Evolutionary conservation across 2,329 filamentous ascomycete species (phyloP).

Genomic region (Fusarium foetens): DNA sequence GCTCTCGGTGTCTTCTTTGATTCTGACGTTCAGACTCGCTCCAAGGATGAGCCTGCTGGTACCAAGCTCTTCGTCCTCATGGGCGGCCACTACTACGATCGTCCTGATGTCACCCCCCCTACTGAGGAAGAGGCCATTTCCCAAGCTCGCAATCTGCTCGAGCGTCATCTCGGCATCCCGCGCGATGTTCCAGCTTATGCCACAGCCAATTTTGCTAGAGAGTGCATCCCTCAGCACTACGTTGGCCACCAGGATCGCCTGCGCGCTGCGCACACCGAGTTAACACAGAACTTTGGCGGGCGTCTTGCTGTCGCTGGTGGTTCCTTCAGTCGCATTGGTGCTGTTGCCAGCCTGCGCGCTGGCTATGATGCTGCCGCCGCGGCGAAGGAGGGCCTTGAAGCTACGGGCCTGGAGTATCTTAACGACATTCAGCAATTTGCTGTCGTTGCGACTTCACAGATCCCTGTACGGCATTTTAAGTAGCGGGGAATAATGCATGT

Average conservation of each 20-base stretch:
- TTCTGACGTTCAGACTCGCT: conserved; percentile 65
- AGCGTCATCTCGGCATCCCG: conserved; percentile 78
- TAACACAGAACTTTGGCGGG: conserved; percentile 67
- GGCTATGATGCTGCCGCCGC: conserved; percentile 47
- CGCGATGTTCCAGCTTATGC: conserved; percentile 67
- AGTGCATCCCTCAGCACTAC: conserved; percentile 91
- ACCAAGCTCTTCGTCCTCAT: conserved; percentile 96
- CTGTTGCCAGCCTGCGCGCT: conserved; percentile 62
- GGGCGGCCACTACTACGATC: conserved; percentile 88
- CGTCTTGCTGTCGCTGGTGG: conserved; percentile 71
- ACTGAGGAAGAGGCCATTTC: conserved; percentile 70
- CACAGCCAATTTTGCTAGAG: conserved; percentile 65
- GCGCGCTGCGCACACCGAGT: conserved; percentile 63
- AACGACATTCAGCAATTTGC: conserved; percentile 40
- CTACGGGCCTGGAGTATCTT: conserved; percentile 47
- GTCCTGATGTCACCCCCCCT: conserved; percentile 58
- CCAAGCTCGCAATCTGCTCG: conserved; percentile 76
- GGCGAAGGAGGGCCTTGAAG: conserved; percentile 36
- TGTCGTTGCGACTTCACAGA: conserved; percentile 37
- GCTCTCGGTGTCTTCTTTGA: conserved; percentile 95
- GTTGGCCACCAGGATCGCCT: conserved; percentile 79
- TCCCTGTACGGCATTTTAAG: conserved; percentile 43
- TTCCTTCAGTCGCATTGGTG: conserved; percentile 64
- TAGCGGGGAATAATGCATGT: not conserved
- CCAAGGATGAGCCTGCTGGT: conserved; percentile 67